Base-by-base conservation (phyloP, 148 eudicot genomes). In the Oxyria digyna region DNA sequence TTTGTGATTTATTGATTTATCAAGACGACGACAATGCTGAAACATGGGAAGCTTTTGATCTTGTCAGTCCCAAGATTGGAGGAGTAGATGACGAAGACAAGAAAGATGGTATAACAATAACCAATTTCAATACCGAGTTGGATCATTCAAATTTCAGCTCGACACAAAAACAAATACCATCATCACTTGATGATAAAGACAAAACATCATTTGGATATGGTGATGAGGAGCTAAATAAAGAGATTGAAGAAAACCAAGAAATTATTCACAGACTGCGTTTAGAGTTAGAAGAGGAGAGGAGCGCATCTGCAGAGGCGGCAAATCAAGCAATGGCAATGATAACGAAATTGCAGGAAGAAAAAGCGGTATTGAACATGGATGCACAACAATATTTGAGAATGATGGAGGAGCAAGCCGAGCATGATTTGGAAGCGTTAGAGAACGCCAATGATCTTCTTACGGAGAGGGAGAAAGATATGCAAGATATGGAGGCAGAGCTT, bases 241-340 rank as follows among this genome's bases (percentile, higher is more conserved):
- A 90, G 73, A 74, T 80, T 11, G 87, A 87, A 29, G 24, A 82
- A 40, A 79, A 78, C 35, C 74, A 66, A 38, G 71, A 48, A 46
- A 49, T 73, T 33, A 74, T 86, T 50, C 76, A 69, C 13, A 66
- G 73, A 38, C 71, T 91, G 50, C 73, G 74, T 20, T 74, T 74
- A 72, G 97, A 91, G 71, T 72, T 88, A 43, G 96, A 91, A 48
- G 96, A 82, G 69, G 97, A 91, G 77, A 85, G 96, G 77, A 83
- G 70, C 73, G 96, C 97, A 10, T 62, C 97, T 12, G 82, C 87
- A 0, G 74, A 83, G 69, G 85, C 92, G 21, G 86, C 89, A 4
- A 84, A 87, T 67, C 80, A 91, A 74, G 90, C 96, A 12, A 88
- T 91, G 97, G 87, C 95, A 23, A 91, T 91, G 97, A 91, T 91